A percentile compares a stretch with the other conserved stretches of the same genome.
These are phyloP conservation scores for Entomophthora muscae DNA, from an alignment of 371 early-diverging fungal genomes.

Conservation along the genomic window DNA sequence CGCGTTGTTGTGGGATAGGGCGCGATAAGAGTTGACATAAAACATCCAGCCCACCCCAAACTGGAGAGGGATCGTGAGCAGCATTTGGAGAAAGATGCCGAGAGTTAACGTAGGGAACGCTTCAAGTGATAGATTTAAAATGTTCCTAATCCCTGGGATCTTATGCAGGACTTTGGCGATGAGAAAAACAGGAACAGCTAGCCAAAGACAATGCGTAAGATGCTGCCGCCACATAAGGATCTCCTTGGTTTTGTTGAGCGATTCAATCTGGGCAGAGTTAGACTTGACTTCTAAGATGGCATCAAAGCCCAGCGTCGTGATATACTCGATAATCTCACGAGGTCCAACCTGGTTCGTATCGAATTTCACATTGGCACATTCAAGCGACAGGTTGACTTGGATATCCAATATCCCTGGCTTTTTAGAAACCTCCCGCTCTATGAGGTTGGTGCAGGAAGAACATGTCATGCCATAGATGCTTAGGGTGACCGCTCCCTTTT, in stretches of 20 bases:
- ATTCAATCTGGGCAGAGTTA: conserved; percentile 70
- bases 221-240: conserved; percentile 61
- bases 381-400: conserved; percentile 55
- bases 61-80: conserved; percentile 74
- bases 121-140: conserved; percentile 9
- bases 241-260: conserved; percentile 67
- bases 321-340: conserved; percentile 55
- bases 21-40: conserved; percentile 55
- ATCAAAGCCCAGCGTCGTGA: conserved; percentile 73
- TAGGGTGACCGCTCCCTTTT: conserved; percentile 28
- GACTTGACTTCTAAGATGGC: conserved; percentile 47
- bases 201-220: conserved; percentile 33
- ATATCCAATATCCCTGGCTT: conserved; percentile 41
- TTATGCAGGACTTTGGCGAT: conserved; percentile 71
- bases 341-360: conserved; percentile 41
- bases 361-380: conserved; percentile 48
- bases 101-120: conserved; percentile 40
- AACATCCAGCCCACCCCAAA: conserved; percentile 73
- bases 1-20: conserved; percentile 55
- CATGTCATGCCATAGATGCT: conserved; percentile 87
- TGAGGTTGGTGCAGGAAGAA: conserved; percentile 52
- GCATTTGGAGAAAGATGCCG: conserved; percentile 25
- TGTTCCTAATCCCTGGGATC: conserved; percentile 19
- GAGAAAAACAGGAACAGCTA: conserved; percentile 69
- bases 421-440: conserved; percentile 43